A percentile compares a stretch with the other conserved stretches of the same genome.
phyloP scores from a whole-genome alignment of 192 early-diverging fungal genomes.

The Podila horticola region DNA sequence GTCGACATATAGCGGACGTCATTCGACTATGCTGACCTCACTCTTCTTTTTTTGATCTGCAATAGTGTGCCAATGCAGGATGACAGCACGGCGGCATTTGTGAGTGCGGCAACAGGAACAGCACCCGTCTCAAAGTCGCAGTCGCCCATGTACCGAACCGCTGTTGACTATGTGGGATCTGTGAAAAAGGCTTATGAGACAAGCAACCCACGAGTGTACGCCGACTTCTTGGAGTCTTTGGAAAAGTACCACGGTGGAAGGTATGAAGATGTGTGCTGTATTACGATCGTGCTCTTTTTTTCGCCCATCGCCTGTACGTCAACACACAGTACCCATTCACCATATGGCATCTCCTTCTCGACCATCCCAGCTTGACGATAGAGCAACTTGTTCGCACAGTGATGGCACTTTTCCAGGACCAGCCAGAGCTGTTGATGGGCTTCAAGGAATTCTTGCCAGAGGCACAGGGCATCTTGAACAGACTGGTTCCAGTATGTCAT shows the following conservation, averaged over 20 bases:
- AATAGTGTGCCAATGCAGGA: constrained; percentile 7
- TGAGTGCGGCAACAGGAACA: constrained; percentile 21
- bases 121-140: background rate
- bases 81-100: constrained; percentile 14
- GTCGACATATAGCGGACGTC: no score
- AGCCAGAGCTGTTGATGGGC: constrained; percentile 46
- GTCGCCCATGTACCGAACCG: constrained; percentile 9
- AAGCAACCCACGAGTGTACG: constrained; percentile 36
- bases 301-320: background rate
- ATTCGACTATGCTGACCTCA: background rate
- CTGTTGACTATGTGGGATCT: background rate
- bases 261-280: constrained; percentile 5
- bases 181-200: constrained; percentile 50
- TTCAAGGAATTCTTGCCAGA: constrained; percentile 51
- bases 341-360: background rate
- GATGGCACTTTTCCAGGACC: constrained; percentile 51
- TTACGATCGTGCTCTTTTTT: background rate
- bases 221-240: constrained; percentile 27
- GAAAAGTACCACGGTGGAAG: constrained; percentile 39
- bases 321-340: background rate
- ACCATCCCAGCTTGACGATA: constrained; percentile 17
- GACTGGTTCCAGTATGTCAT: constrained; percentile 35
- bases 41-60: background rate
- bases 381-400: constrained; percentile 44
- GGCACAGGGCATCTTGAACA: constrained; percentile 42